Base-by-base conservation (phyloP, 441 rosid species). In the Erodium texanum region DNA sequence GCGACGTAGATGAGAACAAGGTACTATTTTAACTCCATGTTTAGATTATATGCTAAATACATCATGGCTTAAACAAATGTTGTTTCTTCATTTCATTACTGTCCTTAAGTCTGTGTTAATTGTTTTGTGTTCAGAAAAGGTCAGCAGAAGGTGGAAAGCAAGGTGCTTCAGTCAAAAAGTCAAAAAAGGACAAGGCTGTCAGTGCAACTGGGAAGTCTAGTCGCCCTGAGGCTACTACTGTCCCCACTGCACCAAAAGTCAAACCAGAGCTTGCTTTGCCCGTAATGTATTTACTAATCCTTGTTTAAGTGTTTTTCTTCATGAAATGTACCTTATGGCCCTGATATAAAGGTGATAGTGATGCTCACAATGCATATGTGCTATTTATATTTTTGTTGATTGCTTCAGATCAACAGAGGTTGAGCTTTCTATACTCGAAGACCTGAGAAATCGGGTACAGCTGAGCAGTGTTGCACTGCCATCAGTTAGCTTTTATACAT, bases 201-300 rank as follows among this genome's bases (percentile, higher is more conserved):
- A 79, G 78, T 71, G 83, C 93, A 79, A 82, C 88, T 48, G 84
- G 93, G 41, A 95, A 92, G 83, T 78, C 76, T 68, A 75, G 73
- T 5, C 92, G 92, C 41, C 84, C 84, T 62, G 99, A 95, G 73
- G 79, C 85, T 66, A 86, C 67, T 77, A 50, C 83, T n/a, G 80
- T 75, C 29, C 62, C 89, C 15, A 29, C 75, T 0, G 93, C 90
- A 2, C 95, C 95, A 24, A 84, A 90, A 72, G 97, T 90, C 71
- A 95, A 95, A 81, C 73, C 97, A 8, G 98, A 90, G 86, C 99
- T 95, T 78, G 74, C 95, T 81, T 81, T 90, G 82, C 97, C 99
- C 64, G 79, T 86, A 80, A 87, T 86, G 97, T 92, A 95, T 75
- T 78, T 74, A 67, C 77, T 76, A 67, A 70, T 65, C 71, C 80